Percentiles rank a stretch among this genome's conserved stretches.
phyloP scores from a whole-genome alignment of 140 eudicot genomes.

The Stevia rebaudiana region DNA sequence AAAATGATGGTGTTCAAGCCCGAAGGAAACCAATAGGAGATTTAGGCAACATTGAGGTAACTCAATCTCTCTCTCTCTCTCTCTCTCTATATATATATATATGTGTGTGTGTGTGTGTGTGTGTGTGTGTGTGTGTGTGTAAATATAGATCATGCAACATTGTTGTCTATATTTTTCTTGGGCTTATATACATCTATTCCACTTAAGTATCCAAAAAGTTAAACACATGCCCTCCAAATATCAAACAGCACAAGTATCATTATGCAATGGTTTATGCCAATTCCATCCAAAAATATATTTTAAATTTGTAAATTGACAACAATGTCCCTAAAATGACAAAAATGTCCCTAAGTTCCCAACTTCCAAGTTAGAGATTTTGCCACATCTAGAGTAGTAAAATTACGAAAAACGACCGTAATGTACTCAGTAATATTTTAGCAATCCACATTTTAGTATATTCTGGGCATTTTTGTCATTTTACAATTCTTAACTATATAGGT shows the following conservation, averaged over 20 bases:
- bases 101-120: too few relatives aligned
- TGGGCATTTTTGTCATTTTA: neutral
- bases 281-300: neutral
- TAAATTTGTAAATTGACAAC: neutral
- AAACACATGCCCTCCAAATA: neutral
- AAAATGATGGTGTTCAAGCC: slow-evolving; percentile 42
- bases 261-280: neutral
- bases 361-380: neutral
- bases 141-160: too few relatives aligned
- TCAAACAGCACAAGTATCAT: neutral
- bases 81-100: too few relatives aligned
- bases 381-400: neutral
- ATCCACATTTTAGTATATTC: neutral
- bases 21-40: slow-evolving; percentile 66
- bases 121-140: too few relatives aligned
- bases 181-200: neutral
- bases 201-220: neutral
- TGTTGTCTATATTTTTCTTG: neutral
- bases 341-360: neutral
- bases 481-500: neutral
- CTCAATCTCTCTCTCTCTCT: neutral
- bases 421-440: neutral
- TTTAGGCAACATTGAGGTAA: slow-evolving; percentile 76
- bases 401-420: neutral
- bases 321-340: neutral